Conservation (phyloP, 1,284 basidiomycete genomes). For the Malassezia obtusa region DNA sequence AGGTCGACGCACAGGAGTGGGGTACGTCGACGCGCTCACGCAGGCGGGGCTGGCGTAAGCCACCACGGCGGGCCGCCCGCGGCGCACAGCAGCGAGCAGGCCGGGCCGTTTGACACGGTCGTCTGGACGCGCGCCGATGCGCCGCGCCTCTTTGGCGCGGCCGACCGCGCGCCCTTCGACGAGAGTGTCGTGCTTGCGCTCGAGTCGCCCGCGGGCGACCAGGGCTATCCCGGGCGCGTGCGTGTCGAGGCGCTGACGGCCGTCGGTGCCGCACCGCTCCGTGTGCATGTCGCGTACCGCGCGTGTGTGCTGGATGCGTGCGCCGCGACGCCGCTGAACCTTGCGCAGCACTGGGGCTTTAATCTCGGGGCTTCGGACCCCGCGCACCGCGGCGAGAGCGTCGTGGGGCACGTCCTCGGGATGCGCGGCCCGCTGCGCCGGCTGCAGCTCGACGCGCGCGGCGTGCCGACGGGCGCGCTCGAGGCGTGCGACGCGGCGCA, state of each 20-base stretch:
- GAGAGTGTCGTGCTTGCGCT: constrained; percentile 6
- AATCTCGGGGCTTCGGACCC: constrained; percentile 24
- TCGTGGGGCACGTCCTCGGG: constrained; percentile 28
- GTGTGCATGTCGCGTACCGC: constrained; percentile 27
- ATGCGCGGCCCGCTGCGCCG: constrained; percentile 21
- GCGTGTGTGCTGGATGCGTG: constrained; percentile 17
- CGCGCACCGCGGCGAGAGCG: constrained; percentile 1
- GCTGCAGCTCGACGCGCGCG: constrained; percentile 24
- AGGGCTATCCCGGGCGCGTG: constrained; percentile 33
- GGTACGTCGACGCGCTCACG: constrained; percentile 1
- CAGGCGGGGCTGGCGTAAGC: constrained; percentile 23
- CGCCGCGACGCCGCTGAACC: constrained; percentile 34
- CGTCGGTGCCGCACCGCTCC: constrained; percentile 13
- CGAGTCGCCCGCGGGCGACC: constrained; percentile 30
- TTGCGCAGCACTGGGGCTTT: constrained; percentile 47
- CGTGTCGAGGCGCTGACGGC: constrained; percentile 32
- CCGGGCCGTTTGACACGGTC: constrained; percentile 35
- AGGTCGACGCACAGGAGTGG: neutral
- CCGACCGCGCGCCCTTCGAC: constrained; percentile 20
- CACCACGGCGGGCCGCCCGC: constrained; percentile 37
- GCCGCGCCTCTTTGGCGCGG: constrained; percentile 1
- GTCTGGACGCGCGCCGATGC: constrained; percentile 23
- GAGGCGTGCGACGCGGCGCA: constrained; percentile 14
- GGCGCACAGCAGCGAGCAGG: constrained; percentile 19
- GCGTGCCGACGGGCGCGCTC: constrained; percentile 29